phyloP scores from a whole-genome alignment of 306 rosid genomes.

The Hippophae rhamnoides region DNA sequence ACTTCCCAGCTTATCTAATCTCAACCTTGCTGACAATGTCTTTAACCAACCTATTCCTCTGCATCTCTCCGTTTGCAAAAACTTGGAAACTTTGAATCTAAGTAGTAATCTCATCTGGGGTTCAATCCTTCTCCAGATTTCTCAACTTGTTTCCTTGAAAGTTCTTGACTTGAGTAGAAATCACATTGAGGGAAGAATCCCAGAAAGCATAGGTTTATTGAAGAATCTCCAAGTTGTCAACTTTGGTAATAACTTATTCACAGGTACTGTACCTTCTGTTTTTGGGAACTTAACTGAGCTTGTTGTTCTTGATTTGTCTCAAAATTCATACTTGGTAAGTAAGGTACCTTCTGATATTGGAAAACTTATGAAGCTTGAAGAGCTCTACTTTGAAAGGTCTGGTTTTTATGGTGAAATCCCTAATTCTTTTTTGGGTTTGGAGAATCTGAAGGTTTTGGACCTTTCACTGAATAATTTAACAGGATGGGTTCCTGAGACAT shows the following conservation, averaged over 20 bases:
- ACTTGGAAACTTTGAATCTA: conserved; percentile 70
- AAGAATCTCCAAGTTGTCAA: conserved; percentile 54
- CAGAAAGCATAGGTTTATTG: conserved; percentile 54
- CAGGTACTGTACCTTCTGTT: conserved; percentile 58
- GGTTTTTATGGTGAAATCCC: conserved; percentile 82
- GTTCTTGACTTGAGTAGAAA: conserved; percentile 75
- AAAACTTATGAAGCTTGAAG: conserved; percentile 52
- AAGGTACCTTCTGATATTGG: conserved; percentile 72
- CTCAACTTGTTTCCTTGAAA: conserved; percentile 46
- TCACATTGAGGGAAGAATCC: conserved; percentile 66
- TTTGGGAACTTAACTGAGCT: conserved; percentile 63
- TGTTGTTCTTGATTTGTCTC: conserved; percentile 74
- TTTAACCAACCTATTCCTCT: conserved; percentile 94
- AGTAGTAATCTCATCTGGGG: conserved; percentile 90
- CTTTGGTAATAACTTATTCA: conserved; percentile 60
- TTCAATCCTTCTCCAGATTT: conserved; percentile 84
- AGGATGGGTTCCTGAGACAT: conserved; percentile 44
- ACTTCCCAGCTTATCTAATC: conserved; percentile 47
- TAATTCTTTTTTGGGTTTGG: conserved; percentile 47
- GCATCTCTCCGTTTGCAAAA: conserved; percentile 65
- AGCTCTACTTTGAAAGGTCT: conserved; percentile 60
- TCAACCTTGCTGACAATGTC: conserved; percentile 72
- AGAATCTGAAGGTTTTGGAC: conserved; percentile 55
- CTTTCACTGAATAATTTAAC: conserved; percentile 78
- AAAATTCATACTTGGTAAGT: conserved; percentile 63